Percentiles rank a stretch among this genome's conserved stretches.
Conservation (phyloP, 2,329 filamentous ascomycete genomes). For the Emydomyces testavorans region DNA sequence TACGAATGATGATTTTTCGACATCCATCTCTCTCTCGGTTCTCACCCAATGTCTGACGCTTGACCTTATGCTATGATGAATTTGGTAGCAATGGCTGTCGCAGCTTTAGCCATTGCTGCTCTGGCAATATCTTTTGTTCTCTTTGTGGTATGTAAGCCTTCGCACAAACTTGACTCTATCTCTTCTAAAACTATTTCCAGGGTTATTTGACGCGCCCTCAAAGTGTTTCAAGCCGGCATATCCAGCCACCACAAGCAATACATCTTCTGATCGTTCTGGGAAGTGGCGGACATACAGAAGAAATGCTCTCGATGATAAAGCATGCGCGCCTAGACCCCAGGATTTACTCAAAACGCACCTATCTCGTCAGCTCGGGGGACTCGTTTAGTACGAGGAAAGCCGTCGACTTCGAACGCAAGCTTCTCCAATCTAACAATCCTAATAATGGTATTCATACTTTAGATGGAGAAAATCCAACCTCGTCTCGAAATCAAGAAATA, state of each 20-base stretch:
- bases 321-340: constrained; percentile 38
- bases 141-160: not conserved
- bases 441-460: constrained; percentile 13
- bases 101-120: not conserved
- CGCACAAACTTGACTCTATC: not conserved
- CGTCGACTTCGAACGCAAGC: constrained; percentile 47
- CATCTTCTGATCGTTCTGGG: constrained; percentile 75
- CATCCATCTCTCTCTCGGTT: not conserved
- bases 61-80: not conserved
- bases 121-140: not conserved
- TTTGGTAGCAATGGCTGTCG: not conserved
- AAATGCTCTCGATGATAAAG: constrained; percentile 81
- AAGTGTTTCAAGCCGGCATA: not conserved
- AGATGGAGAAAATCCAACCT: constrained; percentile 23
- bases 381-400: constrained; percentile 55
- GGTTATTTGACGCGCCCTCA: not conserved
- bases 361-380: constrained; percentile 69
- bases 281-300: constrained; percentile 85
- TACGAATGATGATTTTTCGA: too few species aligned
- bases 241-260: not conserved
- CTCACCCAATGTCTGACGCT: not conserved
- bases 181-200: not conserved
- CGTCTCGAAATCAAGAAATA: constrained; percentile 22
- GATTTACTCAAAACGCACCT: constrained; percentile 58
- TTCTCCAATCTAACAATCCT: constrained; percentile 11